Percentiles rank a stretch among this genome's conserved stretches.
phyloP scores from a whole-genome alignment of 2,329 filamentous ascomycete species.

The Eutypa lata region DNA sequence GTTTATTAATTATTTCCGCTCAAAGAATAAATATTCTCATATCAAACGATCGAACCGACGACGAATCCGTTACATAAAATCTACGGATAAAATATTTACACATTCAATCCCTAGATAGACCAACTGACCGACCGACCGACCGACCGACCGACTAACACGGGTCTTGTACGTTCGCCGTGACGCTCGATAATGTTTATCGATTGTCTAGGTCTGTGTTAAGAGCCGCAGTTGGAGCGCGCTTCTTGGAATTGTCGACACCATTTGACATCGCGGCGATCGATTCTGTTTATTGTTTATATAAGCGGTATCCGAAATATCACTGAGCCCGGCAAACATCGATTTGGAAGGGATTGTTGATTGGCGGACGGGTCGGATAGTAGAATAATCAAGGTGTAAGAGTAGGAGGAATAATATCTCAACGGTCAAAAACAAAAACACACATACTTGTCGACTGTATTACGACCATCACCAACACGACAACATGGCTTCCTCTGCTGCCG shows the following conservation, averaged over 20 bases:
- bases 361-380: conserved; percentile 14
- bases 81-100: no score
- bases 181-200: conserved; percentile 28
- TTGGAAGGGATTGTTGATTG: conserved; percentile 8
- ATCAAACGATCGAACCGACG: background rate
- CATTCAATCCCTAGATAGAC: no score
- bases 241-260: conserved; percentile 10
- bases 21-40: no score
- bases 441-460: background rate
- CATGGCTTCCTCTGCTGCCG: conserved; percentile 53
- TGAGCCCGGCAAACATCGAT: conserved; percentile 4
- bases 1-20: no score
- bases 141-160: no score
- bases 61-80: background rate
- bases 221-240: conserved; percentile 29
- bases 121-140: no score
- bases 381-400: conserved; percentile 13
- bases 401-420: conserved; percentile 10
- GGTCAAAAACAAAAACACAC: background rate
- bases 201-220: conserved; percentile 27
- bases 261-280: conserved; percentile 15
- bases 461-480: conserved; percentile 17
- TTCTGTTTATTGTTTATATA: conserved; percentile 1
- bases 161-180: conserved; percentile 8
- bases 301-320: background rate